A percentile compares a stretch with the other conserved stretches of the same genome.
phyloP scores from a whole-genome alignment of 768 basidiomycete genomes.

The Calocybe gangraenosa region DNA sequence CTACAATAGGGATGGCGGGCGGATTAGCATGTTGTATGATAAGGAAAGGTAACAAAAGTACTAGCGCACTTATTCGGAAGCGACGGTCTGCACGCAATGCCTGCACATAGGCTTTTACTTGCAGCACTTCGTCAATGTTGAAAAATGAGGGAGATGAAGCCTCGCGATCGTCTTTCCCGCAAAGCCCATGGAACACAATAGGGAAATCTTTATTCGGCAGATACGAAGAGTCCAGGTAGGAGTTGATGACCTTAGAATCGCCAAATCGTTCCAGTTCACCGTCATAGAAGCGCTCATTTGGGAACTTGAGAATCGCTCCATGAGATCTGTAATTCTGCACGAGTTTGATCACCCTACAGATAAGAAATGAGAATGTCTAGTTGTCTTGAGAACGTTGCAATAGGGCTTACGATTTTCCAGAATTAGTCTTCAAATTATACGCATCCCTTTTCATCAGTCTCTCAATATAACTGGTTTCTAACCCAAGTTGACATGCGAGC shows the following conservation, averaged over 20 bases:
- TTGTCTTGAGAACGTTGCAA: neutral
- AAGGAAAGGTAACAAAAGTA: neutral
- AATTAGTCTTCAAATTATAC: constrained; percentile 31
- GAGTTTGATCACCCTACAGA: constrained; percentile 54
- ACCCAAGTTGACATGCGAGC: constrained; percentile 51
- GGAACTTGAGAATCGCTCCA: constrained; percentile 52
- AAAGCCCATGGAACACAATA: constrained; percentile 55
- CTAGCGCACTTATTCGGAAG: constrained; percentile 37
- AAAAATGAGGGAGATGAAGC: constrained; percentile 68
- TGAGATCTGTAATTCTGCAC: constrained; percentile 67
- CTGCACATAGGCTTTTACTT: constrained; percentile 49
- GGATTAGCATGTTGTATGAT: neutral
- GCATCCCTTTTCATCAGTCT: constrained; percentile 47
- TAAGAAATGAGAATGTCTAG: neutral
- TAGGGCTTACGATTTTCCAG: constrained; percentile 24
- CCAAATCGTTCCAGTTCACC: constrained; percentile 48
- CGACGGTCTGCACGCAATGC: constrained; percentile 27
- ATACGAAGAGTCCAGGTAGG: constrained; percentile 33
- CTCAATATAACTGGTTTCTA: constrained; percentile 60
- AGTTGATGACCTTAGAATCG: constrained; percentile 33
- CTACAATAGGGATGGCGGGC: constrained; percentile 20
- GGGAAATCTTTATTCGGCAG: constrained; percentile 49
- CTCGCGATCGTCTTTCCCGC: constrained; percentile 64
- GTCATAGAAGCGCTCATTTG: constrained; percentile 57
- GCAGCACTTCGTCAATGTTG: constrained; percentile 55